A percentile compares a stretch with the other conserved stretches of the same genome.
Evolutionary conservation across 1,139 yeast genomes (phyloP).

Genomic region (Magnusiomyces fungicola): DNA sequence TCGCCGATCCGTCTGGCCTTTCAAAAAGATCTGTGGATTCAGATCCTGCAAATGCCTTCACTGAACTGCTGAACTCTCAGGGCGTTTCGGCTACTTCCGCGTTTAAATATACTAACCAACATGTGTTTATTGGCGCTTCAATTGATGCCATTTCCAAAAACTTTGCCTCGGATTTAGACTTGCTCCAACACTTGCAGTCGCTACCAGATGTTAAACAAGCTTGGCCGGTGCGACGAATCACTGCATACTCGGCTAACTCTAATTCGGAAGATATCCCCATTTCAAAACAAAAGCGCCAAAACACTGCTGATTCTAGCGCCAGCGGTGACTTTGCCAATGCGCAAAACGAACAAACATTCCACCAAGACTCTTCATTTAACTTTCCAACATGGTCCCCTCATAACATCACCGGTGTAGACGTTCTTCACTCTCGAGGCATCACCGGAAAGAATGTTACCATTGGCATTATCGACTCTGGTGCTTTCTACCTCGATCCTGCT

Average conservation of each 20-base stretch:
- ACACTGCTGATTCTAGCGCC: neutral
- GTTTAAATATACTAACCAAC: neutral
- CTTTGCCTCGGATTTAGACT: neutral
- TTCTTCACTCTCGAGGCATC: conserved; percentile 16
- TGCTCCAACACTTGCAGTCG: neutral
- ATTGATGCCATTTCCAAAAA: neutral
- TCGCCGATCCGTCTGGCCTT: conserved; percentile 5
- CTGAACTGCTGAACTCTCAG: neutral
- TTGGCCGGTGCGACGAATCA: conserved; percentile 6
- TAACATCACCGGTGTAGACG: conserved; percentile 19
- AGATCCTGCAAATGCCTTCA: conserved; percentile 7
- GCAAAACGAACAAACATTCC: no score
- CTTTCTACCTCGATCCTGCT: conserved; percentile 16
- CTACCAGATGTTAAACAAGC: conserved; percentile 11
- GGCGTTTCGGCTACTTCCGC: conserved; percentile 7
- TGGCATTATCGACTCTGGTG: conserved; percentile 20
- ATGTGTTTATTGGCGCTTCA: conserved; percentile 7
- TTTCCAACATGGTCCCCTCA: conserved; percentile 18
- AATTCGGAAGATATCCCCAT: neutral
- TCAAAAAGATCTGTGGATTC: conserved; percentile 6
- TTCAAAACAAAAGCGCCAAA: neutral
- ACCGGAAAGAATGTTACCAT: conserved; percentile 17
- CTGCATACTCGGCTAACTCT: neutral
- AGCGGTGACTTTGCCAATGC: neutral
- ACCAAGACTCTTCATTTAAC: neutral